Evolutionary conservation across 176 grass and related monocot genomes (phyloP), one percentile per base, ranked within the genome.

Genomic region (Carex kokanica): DNA sequence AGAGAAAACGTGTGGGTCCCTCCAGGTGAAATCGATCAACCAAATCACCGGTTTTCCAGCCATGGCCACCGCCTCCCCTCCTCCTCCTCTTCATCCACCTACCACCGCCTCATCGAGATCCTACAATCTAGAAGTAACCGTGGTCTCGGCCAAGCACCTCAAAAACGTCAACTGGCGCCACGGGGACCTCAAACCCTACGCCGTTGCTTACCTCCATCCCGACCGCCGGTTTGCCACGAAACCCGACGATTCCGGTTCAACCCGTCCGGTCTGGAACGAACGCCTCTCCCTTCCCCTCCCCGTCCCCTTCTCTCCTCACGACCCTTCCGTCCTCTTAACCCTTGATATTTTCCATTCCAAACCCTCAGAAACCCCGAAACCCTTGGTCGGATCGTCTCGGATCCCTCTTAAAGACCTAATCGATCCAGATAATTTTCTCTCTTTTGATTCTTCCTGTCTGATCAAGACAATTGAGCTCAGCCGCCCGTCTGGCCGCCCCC

Each of bases 81-180:
- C 90, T 9, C 56, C 80, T 18, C 52, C 62, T 11, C 66, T 81
- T 64, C 86, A 68, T 16, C n/a, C 88, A 68, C 59, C 79, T 20
- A 4, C 90, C 0, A 54, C 78, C 8, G 25, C 79, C 49, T 78
- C 86, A 21, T 27, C 80, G 8, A 91, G 85, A 83, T 64, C 84
- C n/a, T 49, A 92, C 66, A 86, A 94, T 57, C 90, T 97, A 73
- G 95, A 94, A 81, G 64, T 97, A 40, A 97, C 95, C 8, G 87
- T 94, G 59, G 83, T 97, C 65, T 91, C 90, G 2, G 95, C 88
- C 15, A 97, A 97, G 87, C 95, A 97, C 78, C 87, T 97, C 58
- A 97, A 97, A 83, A 97, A 97, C 86, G 95, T 97, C 85, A 97
- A 97, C 92, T 97, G 90, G 95, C 90, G 90, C 43, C 90, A 88